Evolutionary conservation across 1,139 yeast species (phyloP).

Genomic region (Geotrichum reessii): DNA sequence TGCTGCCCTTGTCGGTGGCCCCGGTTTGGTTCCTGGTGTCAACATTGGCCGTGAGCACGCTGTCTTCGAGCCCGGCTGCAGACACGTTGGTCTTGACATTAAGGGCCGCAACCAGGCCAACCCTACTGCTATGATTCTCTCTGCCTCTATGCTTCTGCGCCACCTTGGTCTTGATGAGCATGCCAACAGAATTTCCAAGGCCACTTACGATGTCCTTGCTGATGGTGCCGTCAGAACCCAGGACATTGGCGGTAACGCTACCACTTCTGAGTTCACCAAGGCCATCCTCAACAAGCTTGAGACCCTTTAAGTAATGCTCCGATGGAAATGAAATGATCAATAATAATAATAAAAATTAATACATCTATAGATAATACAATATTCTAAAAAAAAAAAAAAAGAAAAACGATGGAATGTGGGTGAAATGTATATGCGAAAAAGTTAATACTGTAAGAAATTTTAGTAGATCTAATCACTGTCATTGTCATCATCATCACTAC

Average conservation of each 20-base stretch:
- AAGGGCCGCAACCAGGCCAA: slow-evolving; percentile 92
- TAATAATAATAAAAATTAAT: neutral
- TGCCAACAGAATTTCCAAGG: slow-evolving; percentile 82
- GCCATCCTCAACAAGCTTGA: slow-evolving; percentile 68
- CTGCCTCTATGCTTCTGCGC: slow-evolving; percentile 86
- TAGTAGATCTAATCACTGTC: neutral
- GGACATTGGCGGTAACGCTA: slow-evolving; percentile 83
- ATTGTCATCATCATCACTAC: neutral
- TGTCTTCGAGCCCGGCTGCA: slow-evolving; percentile 98
- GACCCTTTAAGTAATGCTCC: slow-evolving; percentile 30
- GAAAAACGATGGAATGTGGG: neutral
- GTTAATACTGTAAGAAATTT: neutral
- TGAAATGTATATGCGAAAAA: neutral
- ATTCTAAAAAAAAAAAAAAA: neutral
- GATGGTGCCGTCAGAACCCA: slow-evolving; percentile 77
- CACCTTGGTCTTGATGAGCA: slow-evolving; percentile 81
- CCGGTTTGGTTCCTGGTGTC: slow-evolving; percentile 98
- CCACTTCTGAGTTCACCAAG: slow-evolving; percentile 90
- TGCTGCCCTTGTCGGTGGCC: slow-evolving; percentile 97
- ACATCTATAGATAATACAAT: neutral
- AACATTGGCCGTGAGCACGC: slow-evolving; percentile 97
- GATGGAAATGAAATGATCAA: neutral
- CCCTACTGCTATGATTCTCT: slow-evolving; percentile 96
- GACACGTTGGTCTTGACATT: slow-evolving; percentile 97
- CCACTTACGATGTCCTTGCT: slow-evolving; percentile 82